These are phyloP conservation scores for Acanthamoeba castellanii DNA, from an alignment of 208 protist genomes.

Conservation along the genomic window DNA sequence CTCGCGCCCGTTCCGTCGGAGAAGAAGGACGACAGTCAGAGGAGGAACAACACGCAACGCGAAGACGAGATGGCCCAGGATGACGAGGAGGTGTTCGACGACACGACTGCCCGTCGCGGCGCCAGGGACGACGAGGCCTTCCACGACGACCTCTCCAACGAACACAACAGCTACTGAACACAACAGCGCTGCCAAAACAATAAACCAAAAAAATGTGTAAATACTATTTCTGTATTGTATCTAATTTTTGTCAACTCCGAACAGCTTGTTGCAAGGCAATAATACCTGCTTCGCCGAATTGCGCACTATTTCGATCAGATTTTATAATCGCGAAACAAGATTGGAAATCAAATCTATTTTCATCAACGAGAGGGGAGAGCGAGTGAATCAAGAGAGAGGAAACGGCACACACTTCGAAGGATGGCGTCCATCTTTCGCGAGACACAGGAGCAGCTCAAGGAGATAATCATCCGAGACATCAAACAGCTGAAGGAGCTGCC, in stretches of 20 bases:
- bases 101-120: background rate
- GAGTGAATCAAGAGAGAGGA: no score
- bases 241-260: no score
- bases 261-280: no score
- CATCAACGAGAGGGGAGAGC: no score
- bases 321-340: no score
- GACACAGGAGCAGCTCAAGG: background rate
- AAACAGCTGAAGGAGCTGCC: conserved; percentile 28
- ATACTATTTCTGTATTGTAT: background rate
- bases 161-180: background rate
- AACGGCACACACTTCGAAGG: background rate
- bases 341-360: no score
- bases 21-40: background rate
- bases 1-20: background rate
- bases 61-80: background rate
- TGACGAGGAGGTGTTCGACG: background rate
- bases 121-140: background rate
- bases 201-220: background rate
- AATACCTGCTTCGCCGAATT: no score
- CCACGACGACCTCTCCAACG: background rate
- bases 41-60: background rate
- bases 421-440: conserved; percentile 12
- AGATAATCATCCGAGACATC: background rate
- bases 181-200: background rate
- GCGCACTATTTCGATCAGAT: no score